phyloP scores from a whole-genome alignment of 371 early-diverging fungal genomes.

The Mortierella sp. region DNA sequence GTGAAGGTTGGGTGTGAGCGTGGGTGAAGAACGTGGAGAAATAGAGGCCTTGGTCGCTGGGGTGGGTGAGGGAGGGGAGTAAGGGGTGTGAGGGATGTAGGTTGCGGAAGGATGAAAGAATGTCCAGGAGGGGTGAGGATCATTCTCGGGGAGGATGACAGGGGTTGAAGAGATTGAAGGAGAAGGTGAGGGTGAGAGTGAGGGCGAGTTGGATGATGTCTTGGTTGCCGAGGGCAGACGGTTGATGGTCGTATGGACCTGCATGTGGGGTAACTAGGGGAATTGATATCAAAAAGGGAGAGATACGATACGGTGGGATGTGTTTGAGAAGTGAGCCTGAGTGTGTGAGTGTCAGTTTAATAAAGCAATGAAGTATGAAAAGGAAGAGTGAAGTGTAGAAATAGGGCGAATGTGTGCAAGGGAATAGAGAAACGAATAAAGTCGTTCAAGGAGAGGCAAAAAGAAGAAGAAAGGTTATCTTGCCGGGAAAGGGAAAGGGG shows the following conservation, averaged over 20 bases:
- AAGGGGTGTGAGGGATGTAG: constrained; percentile 29
- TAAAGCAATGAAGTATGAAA: not conserved
- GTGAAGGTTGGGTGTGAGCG: constrained; percentile 6
- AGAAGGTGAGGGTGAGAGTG: not conserved
- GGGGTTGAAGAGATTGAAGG: constrained; percentile 3
- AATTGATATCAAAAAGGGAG: not conserved
- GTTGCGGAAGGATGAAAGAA: constrained; percentile 55
- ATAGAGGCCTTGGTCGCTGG: constrained; percentile 9
- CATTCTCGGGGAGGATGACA: constrained; percentile 40
- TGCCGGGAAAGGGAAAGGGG: not conserved
- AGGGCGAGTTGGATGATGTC: constrained; percentile 5
- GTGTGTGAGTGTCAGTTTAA: not conserved
- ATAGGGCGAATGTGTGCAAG: not conserved
- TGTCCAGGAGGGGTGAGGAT: constrained; percentile 54
- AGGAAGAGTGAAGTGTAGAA: not conserved
- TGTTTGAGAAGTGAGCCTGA: not conserved
- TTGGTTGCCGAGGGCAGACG: constrained; percentile 23
- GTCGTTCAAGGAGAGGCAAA: not conserved
- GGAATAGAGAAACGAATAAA: not conserved
- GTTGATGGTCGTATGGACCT: constrained; percentile 37
- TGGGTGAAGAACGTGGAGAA: constrained; percentile 19
- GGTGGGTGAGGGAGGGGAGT: constrained; percentile 12
- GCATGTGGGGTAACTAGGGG: constrained; percentile 2
- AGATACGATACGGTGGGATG: not conserved
- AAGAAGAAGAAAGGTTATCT: not conserved